phyloP scores from a whole-genome alignment of 805 yeast genomes.

The Maudiozyma bulderi region DNA sequence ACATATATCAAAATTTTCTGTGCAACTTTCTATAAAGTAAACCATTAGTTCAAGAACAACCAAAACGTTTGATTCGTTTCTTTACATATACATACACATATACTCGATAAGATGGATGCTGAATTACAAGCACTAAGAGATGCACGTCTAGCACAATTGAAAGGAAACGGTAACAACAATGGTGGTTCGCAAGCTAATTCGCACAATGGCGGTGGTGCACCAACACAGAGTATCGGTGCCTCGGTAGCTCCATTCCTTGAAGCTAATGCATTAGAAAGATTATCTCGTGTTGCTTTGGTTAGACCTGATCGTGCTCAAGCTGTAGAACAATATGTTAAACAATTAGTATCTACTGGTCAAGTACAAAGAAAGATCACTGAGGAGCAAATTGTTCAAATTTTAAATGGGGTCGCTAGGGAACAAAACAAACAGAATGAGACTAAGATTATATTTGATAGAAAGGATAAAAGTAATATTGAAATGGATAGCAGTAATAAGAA shows the following conservation, averaged over 20 bases:
- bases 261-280: conserved; percentile 77
- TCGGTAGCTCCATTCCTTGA: conserved; percentile 49
- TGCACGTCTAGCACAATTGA: conserved; percentile 83
- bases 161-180: conserved; percentile 37
- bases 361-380: conserved; percentile 63
- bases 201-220: conserved; percentile 1
- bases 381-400: conserved; percentile 68
- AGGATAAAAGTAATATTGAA: conserved; percentile 34
- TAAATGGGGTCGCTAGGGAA: conserved; percentile 74
- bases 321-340: conserved; percentile 71
- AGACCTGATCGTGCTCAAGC: conserved; percentile 85
- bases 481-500: conserved; percentile 21
- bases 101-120: conserved; percentile 54
- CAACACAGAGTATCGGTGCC: conserved; percentile 7
- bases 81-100: background rate
- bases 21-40: no score
- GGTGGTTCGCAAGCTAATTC: background rate
- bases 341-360: conserved; percentile 69
- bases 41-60: no score
- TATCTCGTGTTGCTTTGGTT: conserved; percentile 78
- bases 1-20: no score
- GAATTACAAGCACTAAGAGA: conserved; percentile 86
- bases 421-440: conserved; percentile 53
- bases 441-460: conserved; percentile 55
- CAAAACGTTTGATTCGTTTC: no score